Percentiles rank a stretch among this genome's conserved stretches.
Evolutionary conservation across 805 yeast species (phyloP).

Genomic region (Cyberlindnera maclurae): DNA sequence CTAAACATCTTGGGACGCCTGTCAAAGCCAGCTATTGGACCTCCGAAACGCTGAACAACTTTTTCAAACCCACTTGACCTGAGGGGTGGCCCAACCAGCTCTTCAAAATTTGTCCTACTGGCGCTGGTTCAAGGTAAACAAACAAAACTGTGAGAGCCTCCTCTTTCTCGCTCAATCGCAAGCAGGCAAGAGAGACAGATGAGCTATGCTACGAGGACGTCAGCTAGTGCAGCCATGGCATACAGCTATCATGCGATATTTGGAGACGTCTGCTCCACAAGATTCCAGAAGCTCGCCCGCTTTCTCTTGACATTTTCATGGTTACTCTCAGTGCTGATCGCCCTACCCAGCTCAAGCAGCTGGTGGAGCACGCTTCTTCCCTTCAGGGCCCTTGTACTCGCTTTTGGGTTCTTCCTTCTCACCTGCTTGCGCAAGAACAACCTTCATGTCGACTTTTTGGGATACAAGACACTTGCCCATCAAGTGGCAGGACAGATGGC

Average conservation of each 20-base stretch:
- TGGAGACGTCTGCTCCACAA: slow-evolving; percentile 32
- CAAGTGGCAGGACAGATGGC: slow-evolving; percentile 22
- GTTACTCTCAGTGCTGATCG: slow-evolving; percentile 20
- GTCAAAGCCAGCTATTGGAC: no score
- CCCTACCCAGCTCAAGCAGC: slow-evolving; percentile 19
- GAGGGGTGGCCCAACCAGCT: no score
- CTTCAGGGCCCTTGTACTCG: slow-evolving; percentile 23
- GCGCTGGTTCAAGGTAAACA: neutral
- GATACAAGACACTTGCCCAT: slow-evolving; percentile 25
- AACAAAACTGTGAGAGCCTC: neutral
- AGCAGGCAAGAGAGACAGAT: neutral
- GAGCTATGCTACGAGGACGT: slow-evolving; percentile 4
- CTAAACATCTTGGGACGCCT: slow-evolving; percentile 6
- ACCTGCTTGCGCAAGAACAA: slow-evolving; percentile 34
- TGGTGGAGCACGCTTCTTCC: slow-evolving; percentile 21
- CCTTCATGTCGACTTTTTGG: slow-evolving; percentile 30
- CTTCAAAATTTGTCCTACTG: no score
- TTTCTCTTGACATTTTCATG: slow-evolving; percentile 27
- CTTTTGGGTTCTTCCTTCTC: slow-evolving; percentile 26
- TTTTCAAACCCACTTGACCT: no score
- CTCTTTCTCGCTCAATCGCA: no score
- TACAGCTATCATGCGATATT: slow-evolving; percentile 32
- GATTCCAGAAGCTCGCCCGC: slow-evolving; percentile 34
- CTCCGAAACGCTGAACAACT: no score
- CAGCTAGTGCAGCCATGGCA: slow-evolving; percentile 7